phyloP scores from a whole-genome alignment of 371 early-diverging fungal species.

The Sporodiniella umbellata region DNA sequence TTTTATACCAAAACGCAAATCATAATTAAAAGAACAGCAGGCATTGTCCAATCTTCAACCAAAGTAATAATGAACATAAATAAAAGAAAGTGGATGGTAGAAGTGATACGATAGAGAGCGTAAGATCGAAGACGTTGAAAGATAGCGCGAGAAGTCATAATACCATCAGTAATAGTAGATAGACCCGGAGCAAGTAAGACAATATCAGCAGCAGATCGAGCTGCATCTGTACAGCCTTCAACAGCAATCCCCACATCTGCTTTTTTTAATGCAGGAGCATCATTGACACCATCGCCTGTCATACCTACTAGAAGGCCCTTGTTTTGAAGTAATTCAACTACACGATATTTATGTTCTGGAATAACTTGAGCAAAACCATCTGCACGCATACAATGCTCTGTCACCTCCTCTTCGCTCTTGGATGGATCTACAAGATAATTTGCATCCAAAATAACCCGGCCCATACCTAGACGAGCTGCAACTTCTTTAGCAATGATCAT shows the following conservation, averaged over 20 bases:
- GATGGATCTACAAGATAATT: slow-evolving; percentile 63
- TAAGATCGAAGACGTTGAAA: slow-evolving; percentile 91
- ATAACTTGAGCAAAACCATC: slow-evolving; percentile 82
- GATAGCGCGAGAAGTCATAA: slow-evolving; percentile 79
- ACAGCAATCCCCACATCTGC: slow-evolving; percentile 71
- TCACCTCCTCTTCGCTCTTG: slow-evolving; percentile 60
- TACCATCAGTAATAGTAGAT: slow-evolving; percentile 86
- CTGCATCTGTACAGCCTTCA: slow-evolving; percentile 88
- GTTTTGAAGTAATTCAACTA: slow-evolving; percentile 53
- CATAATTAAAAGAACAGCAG: slow-evolving; percentile 76
- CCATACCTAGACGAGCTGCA: slow-evolving; percentile 63
- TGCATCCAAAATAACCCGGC: slow-evolving; percentile 57
- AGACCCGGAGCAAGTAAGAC: slow-evolving; percentile 85
- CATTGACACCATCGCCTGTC: slow-evolving; percentile 89
- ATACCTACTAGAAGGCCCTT: slow-evolving; percentile 58
- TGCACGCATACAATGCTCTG: slow-evolving; percentile 69
- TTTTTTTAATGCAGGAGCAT: slow-evolving; percentile 74
- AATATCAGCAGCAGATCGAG: slow-evolving; percentile 92
- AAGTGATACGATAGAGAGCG: slow-evolving; percentile 88
- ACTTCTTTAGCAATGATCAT: slow-evolving; percentile 81
- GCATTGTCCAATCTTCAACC: slow-evolving; percentile 79
- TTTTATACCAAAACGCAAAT: slow-evolving; percentile 39
- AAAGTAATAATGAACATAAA: slow-evolving; percentile 90
- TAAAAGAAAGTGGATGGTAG: slow-evolving; percentile 87
- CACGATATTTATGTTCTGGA: slow-evolving; percentile 70